Evolutionary conservation across 2,329 filamentous ascomycete genomes (phyloP).

Genomic region (Ophiocordyceps australis): DNA sequence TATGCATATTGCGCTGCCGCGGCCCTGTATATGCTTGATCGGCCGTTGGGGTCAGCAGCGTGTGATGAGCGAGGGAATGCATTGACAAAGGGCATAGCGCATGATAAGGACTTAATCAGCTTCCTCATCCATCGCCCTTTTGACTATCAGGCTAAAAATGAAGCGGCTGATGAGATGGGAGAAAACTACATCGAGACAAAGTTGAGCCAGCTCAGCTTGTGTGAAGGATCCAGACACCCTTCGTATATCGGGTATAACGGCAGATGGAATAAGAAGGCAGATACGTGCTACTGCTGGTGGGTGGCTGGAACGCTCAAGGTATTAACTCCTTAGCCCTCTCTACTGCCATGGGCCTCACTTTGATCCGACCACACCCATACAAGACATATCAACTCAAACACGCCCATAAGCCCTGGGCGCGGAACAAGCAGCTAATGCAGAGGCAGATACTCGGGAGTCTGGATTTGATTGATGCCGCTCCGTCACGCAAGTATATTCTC

Average conservation of each 20-base stretch:
- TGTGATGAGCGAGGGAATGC: conserved; percentile 6
- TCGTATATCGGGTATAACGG: conserved; percentile 66
- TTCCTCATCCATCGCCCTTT: conserved; percentile 52
- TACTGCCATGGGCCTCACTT: no score
- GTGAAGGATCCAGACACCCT: conserved; percentile 11
- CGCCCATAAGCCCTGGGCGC: no score
- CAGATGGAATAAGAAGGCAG: conserved; percentile 74
- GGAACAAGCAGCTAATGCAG: background rate
- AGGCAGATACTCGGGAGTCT: conserved; percentile 36
- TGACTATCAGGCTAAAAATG: conserved; percentile 31
- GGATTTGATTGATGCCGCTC: conserved; percentile 35
- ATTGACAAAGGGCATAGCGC: conserved; percentile 15
- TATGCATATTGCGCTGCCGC: conserved; percentile 81
- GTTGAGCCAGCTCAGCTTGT: conserved; percentile 15
- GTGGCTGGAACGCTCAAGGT: conserved; percentile 45
- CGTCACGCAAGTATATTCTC: conserved; percentile 62
- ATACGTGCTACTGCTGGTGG: conserved; percentile 97
- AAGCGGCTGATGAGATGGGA: conserved; percentile 23
- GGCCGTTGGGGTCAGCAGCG: conserved; percentile 22
- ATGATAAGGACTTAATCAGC: conserved; percentile 14
- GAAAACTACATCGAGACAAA: conserved; percentile 17
- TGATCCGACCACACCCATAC: no score
- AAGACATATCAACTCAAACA: no score
- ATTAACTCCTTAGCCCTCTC: conserved; percentile 19
- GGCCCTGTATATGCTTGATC: conserved; percentile 58